Evolutionary conservation across 208 protist species (phyloP).

Genomic region (Leishmania braziliensis): DNA sequence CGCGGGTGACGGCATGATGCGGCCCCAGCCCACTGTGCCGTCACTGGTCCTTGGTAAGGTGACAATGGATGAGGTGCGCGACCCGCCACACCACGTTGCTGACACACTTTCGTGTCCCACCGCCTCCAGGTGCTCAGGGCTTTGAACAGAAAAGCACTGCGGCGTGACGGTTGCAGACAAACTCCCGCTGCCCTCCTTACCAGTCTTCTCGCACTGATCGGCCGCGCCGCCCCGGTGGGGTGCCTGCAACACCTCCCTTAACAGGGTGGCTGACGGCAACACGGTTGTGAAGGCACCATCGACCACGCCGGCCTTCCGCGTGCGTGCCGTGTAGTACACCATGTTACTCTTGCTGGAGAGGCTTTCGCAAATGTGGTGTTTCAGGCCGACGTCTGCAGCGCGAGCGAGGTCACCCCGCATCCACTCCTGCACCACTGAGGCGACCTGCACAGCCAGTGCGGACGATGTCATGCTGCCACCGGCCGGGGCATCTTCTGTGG

Average conservation of each 20-base stretch:
- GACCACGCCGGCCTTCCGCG: not conserved
- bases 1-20: not conserved
- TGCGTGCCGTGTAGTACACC: constrained; percentile 9
- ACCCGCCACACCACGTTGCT: not conserved
- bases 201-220: not conserved
- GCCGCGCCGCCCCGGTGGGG: too few species aligned
- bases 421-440: constrained; percentile 6
- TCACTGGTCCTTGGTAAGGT: not conserved
- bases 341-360: constrained; percentile 2
- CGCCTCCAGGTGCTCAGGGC: constrained; percentile 1
- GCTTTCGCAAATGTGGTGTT: not conserved
- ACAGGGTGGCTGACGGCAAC: constrained; percentile 1
- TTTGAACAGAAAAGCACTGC: not conserved
- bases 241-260: not conserved
- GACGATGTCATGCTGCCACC: not conserved
- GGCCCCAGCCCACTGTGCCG: not conserved
- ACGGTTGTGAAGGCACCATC: constrained; percentile 4
- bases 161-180: not conserved
- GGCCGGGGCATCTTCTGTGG: not conserved
- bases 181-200: not conserved
- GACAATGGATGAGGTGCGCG: not conserved
- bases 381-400: constrained; percentile 18
- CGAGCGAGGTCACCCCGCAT: constrained; percentile 9
- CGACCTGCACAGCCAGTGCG: not conserved
- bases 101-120: constrained; percentile 10